Evolutionary conservation across 306 rosid genomes (phyloP).

Genomic region (Morella rubra): DNA sequence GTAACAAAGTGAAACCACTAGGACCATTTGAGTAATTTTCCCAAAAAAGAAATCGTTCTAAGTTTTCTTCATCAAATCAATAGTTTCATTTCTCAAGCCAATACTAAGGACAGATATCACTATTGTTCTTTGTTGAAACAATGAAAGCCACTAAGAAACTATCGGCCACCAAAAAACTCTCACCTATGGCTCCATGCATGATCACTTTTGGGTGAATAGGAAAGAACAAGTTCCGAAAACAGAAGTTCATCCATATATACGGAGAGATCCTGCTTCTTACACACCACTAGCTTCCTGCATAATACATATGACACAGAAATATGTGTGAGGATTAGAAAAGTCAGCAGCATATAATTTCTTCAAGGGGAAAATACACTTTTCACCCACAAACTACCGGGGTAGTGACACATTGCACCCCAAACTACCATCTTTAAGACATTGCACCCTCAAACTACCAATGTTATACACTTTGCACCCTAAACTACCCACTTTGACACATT

Average conservation of each 20-base stretch:
- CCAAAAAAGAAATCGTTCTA: background rate
- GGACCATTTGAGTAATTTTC: too few species aligned
- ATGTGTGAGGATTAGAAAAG: slow-evolving; percentile 18
- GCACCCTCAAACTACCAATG: too few species aligned
- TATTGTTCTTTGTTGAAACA: slow-evolving; percentile 15
- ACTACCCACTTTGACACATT: too few species aligned
- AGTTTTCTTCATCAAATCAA: slow-evolving; percentile 13
- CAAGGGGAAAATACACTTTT: too few species aligned
- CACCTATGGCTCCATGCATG: slow-evolving; percentile 93
- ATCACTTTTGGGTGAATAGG: slow-evolving; percentile 78
- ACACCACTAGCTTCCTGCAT: slow-evolving; percentile 62
- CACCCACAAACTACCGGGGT: too few species aligned
- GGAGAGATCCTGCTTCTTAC: slow-evolving; percentile 42
- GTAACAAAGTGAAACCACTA: too few species aligned
- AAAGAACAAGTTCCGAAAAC: slow-evolving; percentile 73
- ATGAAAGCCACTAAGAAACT: slow-evolving; percentile 14
- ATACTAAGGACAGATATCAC: background rate
- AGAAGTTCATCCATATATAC: slow-evolving; percentile 60
- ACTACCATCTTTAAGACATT: too few species aligned
- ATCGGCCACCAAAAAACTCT: background rate
- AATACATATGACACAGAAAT: slow-evolving; percentile 8
- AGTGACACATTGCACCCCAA: too few species aligned
- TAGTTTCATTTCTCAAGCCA: background rate
- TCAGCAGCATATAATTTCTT: background rate
- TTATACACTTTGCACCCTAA: too few species aligned